A percentile compares a stretch with the other conserved stretches of the same genome.
These are phyloP conservation scores for Nigrospora osmanthi DNA, from an alignment of 2,329 filamentous ascomycete species.

Conservation along the genomic window DNA sequence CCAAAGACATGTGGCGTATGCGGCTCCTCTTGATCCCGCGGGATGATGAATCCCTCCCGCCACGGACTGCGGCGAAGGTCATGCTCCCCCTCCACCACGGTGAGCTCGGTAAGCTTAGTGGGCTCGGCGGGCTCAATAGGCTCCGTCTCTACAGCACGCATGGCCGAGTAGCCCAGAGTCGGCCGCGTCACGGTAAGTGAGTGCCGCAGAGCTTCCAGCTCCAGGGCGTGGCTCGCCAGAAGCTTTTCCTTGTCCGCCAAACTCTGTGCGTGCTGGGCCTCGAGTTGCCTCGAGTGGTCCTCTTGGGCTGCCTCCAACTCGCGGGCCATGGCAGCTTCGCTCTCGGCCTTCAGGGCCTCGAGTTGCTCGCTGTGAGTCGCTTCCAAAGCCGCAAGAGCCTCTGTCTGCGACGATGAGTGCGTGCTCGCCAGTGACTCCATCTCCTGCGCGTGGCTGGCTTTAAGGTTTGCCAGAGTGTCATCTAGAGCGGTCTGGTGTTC, in stretches of 20 bases:
- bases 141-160: conserved; percentile 37
- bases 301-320: conserved; percentile 12
- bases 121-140: conserved; percentile 24
- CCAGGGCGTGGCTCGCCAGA: conserved; percentile 15
- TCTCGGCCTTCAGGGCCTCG: conserved; percentile 12
- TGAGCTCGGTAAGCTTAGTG: no score
- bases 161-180: conserved; percentile 31
- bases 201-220: conserved; percentile 19
- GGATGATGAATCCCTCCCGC: conserved; percentile 49
- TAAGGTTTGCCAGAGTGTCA: conserved; percentile 5
- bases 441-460: conserved; percentile 10
- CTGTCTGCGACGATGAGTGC: conserved; percentile 10
- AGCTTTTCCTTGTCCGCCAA: conserved; percentile 17
- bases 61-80: conserved; percentile 38
- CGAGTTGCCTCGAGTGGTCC: conserved; percentile 12
- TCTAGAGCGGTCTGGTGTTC: conserved; percentile 6
- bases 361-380: conserved; percentile 13
- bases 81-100: background rate
- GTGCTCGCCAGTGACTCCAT: conserved; percentile 14
- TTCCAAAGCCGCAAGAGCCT: conserved; percentile 14
- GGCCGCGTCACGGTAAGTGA: conserved; percentile 16
- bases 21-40: conserved; percentile 36
- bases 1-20: conserved; percentile 31
- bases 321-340: conserved; percentile 10
- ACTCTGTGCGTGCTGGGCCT: conserved; percentile 12